Evolutionary conservation across 495 filamentous ascomycete species (phyloP).

Genomic region (Aspergillus hancockii): DNA sequence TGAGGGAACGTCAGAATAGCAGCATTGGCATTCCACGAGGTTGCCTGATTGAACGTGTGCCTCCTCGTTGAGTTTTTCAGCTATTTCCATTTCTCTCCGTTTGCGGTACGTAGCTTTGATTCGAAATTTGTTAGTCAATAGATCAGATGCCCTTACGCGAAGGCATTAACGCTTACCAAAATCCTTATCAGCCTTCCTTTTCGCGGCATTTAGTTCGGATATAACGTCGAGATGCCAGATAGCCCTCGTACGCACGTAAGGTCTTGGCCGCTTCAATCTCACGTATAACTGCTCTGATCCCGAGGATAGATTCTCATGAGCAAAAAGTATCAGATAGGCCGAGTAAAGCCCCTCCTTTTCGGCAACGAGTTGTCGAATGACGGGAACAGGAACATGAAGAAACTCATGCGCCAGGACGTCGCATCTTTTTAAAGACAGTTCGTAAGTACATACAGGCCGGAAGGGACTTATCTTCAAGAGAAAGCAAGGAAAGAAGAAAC

Average conservation of each 20-base stretch:
- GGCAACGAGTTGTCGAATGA: constrained; percentile 15
- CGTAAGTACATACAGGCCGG: neutral
- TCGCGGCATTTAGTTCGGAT: constrained; percentile 35
- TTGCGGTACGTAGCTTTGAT: constrained; percentile 12
- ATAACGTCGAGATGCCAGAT: constrained; percentile 11
- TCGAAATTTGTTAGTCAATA: neutral
- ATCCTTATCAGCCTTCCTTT: constrained; percentile 18
- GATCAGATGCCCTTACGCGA: neutral
- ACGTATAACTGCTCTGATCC: neutral
- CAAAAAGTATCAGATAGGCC: constrained; percentile 15
- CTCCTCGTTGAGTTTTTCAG: constrained; percentile 43
- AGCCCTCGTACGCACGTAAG: neutral
- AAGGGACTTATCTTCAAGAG: neutral
- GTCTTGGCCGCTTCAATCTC: constrained; percentile 9
- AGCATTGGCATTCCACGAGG: constrained; percentile 68
- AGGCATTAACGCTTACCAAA: constrained; percentile 9
- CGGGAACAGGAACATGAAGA: constrained; percentile 9
- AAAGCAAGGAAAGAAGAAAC: neutral
- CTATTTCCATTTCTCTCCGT: constrained; percentile 45
- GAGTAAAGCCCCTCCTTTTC: constrained; percentile 21
- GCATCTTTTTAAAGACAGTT: constrained; percentile 1
- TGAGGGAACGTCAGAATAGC: constrained; percentile 63
- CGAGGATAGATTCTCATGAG: constrained; percentile 7
- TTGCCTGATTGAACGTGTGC: constrained; percentile 38
- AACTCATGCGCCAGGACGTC: constrained; percentile 18